Evolutionary conservation across 2,329 filamentous ascomycete genomes (phyloP).

Genomic region (Epichloe sibirici): DNA sequence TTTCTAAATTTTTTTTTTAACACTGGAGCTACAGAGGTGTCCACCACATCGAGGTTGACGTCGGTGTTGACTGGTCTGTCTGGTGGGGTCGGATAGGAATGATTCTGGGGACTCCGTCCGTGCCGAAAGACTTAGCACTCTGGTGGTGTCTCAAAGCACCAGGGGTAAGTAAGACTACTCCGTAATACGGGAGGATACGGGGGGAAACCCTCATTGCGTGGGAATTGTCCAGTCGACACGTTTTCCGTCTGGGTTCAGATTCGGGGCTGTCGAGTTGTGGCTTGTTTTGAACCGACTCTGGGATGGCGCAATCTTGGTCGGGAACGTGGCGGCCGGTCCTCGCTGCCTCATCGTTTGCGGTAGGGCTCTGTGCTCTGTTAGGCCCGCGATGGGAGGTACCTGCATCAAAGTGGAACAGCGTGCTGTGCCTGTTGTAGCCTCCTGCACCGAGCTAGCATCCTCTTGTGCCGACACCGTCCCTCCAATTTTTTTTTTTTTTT

Average conservation of each 20-base stretch:
- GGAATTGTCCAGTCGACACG: neutral
- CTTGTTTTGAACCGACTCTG: too few species aligned
- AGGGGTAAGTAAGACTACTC: neutral
- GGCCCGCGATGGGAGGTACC: conserved; percentile 3
- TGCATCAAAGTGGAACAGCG: neutral
- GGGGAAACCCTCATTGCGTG: neutral
- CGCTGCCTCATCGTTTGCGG: too few species aligned
- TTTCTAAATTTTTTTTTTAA: neutral
- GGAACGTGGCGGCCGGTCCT: neutral
- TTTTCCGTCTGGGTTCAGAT: neutral
- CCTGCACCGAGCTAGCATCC: neutral
- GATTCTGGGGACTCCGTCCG: neutral
- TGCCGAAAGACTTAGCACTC: neutral
- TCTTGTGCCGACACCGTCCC: neutral
- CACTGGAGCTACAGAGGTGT: neutral
- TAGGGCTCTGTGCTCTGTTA: neutral
- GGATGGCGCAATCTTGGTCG: conserved; percentile 6
- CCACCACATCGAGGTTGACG: neutral
- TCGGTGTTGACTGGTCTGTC: neutral
- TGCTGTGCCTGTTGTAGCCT: neutral
- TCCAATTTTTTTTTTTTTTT: neutral
- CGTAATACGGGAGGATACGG: too few species aligned
- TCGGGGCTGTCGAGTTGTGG: too few species aligned
- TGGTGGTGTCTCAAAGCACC: too few species aligned
- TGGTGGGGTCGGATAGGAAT: neutral